phyloP scores from a whole-genome alignment of 495 filamentous ascomycete species.

The Hyaloscypha variabilis region DNA sequence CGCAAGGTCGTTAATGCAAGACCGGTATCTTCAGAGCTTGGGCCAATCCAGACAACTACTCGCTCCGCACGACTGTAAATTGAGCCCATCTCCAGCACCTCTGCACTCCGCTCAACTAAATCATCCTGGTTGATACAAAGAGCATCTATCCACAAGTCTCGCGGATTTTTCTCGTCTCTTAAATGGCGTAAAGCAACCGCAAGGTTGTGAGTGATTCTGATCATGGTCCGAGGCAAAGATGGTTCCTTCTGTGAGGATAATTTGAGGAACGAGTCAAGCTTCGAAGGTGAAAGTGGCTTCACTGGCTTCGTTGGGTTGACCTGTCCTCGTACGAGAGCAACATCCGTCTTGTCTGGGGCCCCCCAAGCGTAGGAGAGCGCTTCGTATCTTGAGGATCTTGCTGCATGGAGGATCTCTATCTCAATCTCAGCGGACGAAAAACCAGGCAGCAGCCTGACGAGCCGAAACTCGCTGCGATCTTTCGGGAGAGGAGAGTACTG shows the following conservation, averaged over 20 bases:
- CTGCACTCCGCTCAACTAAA: slow-evolving; percentile 1
- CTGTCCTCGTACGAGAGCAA: background rate
- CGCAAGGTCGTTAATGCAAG: slow-evolving; percentile 4
- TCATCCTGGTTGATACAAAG: slow-evolving; percentile 40
- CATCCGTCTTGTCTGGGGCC: background rate
- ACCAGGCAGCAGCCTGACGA: slow-evolving; percentile 6
- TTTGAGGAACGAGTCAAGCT: too few species aligned
- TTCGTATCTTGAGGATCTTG: slow-evolving; percentile 6
- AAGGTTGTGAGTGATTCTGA: background rate
- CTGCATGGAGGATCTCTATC: slow-evolving; percentile 3
- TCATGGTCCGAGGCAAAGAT: background rate
- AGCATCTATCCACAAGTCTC: slow-evolving; percentile 27
- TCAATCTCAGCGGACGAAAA: background rate
- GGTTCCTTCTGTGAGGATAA: background rate
- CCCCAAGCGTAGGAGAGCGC: slow-evolving; percentile 12
- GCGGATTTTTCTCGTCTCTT: background rate
- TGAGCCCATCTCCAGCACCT: slow-evolving; percentile 13
- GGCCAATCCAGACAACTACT: slow-evolving; percentile 18
- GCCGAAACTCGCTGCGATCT: background rate
- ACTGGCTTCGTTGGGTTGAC: too few species aligned
- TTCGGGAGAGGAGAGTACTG: slow-evolving; percentile 7
- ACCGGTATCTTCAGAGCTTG: slow-evolving; percentile 4
- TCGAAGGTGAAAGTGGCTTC: background rate
- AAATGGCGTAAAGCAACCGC: background rate
- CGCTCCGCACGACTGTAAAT: slow-evolving; percentile 11